Evolutionary conservation across 164 flowering plant species (phyloP).

Genomic region (Berberis vulgaris): DNA sequence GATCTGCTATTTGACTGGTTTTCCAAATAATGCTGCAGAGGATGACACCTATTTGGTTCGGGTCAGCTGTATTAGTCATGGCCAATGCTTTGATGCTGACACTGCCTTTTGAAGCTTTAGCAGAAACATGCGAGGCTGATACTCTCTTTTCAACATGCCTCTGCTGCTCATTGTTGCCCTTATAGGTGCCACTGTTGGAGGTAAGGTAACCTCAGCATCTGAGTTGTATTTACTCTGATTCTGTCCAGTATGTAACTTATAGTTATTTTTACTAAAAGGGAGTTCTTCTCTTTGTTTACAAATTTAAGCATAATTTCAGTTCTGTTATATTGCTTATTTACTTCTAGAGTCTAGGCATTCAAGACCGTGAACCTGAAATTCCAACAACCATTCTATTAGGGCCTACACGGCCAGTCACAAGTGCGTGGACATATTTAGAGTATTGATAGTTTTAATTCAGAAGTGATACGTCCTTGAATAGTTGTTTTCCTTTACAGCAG

Average conservation of each 20-base stretch:
- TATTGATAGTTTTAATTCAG: no score
- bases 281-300: background rate
- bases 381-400: no score
- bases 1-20: constrained; percentile 3
- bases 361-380: no score
- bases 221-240: background rate
- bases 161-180: constrained; percentile 63
- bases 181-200: constrained; percentile 87
- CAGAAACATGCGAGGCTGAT: constrained; percentile 79
- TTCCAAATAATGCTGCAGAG: constrained; percentile 28
- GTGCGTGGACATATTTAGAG: no score
- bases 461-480: no score
- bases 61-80: constrained; percentile 22
- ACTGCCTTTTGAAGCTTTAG: constrained; percentile 68
- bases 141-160: constrained; percentile 66
- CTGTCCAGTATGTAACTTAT: background rate
- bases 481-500: no score
- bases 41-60: constrained; percentile 13
- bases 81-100: constrained; percentile 42
- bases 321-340: no score
- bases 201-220: constrained; percentile 20
- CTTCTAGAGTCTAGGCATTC: no score
- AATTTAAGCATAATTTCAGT: no score
- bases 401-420: no score
- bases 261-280: background rate